Evolutionary conservation across 2,329 filamentous ascomycete species (phyloP), one percentile per base, ranked within the genome.

Genomic region (Scopulariopsis brevicaulis): DNA sequence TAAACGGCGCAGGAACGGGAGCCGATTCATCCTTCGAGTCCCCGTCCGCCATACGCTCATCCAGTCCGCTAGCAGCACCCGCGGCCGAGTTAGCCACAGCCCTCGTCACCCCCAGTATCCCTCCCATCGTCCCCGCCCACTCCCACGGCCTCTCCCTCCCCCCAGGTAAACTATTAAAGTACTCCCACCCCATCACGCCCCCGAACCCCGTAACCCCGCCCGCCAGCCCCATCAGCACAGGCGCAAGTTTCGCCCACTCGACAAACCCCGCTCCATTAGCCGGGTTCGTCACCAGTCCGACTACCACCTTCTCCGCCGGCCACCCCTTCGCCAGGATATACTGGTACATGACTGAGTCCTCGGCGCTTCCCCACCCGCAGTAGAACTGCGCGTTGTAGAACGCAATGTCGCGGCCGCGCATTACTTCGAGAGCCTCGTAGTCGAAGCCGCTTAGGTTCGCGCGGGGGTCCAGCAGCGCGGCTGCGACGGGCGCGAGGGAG

Each of bases 341-440:
- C 58, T 81, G 75, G 65, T 80, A 84, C 67, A 76, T 73, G 48
- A 67, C 58, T 0, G 78, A 71, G 32, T 66, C 74, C 53, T 65
- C 69, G 60, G 78, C 72, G 63, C 78, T 76, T 10, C 90, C 90
- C 85, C 90, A 96, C 1, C 90, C 90, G 67, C 89, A 94, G 77
- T 96, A 96, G 71, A 96, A 96, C 67, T 96, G 92, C 6, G 86
- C 79, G 67, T 96, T 96, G 70, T 96, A 96, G 83, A 90, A 96
- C 2, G 79, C 78, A 32, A 96, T 87, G 51, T 86, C 79, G 18
- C 70, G 71, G 1, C 86, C 85, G 6, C 82, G 77, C 69, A 82
- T 78, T 12, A 79, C 76, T 68, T 96, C 90, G 2, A 96, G 78
- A 12, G 84, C 76, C 52, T 83, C 77, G 70, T 96, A 96, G 68